Conservation (phyloP, 495 filamentous ascomycete species). For the Extremus antarcticus region DNA sequence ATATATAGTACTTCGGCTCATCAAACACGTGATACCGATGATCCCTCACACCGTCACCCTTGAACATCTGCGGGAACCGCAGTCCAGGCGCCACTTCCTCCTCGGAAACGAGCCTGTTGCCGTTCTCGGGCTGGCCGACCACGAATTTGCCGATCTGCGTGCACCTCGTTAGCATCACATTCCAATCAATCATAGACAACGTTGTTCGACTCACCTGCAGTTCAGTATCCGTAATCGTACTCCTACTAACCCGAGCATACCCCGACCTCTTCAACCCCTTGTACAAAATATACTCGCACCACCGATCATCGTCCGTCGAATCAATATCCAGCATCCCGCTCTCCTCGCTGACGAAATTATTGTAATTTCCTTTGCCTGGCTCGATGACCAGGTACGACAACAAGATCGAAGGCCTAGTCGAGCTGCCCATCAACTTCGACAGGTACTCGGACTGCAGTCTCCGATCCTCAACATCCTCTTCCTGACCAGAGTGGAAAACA, state of each 20-base stretch:
- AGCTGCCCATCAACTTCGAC: constrained; percentile 74
- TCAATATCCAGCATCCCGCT: constrained; percentile 97
- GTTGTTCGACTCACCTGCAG: constrained; percentile 55
- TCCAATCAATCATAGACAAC: neutral
- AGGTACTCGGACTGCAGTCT: constrained; percentile 81
- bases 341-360: constrained; percentile 78
- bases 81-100: constrained; percentile 61
- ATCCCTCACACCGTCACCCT: constrained; percentile 73
- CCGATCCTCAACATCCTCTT: constrained; percentile 92
- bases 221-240: constrained; percentile 94
- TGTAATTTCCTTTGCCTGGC: constrained; percentile 89
- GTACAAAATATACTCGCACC: constrained; percentile 98
- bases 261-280: constrained; percentile 78
- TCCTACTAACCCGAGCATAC: constrained; percentile 79
- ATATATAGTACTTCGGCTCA: constrained; percentile 60
- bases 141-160: constrained; percentile 81
- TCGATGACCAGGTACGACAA: constrained; percentile 88
- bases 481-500: constrained; percentile 98
- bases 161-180: constrained; percentile 13
- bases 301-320: constrained; percentile 82
- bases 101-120: constrained; percentile 50
- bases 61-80: constrained; percentile 81
- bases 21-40: constrained; percentile 96
- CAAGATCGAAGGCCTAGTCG: constrained; percentile 69
- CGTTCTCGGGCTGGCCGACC: constrained; percentile 57